phyloP scores from a whole-genome alignment of 2,329 filamentous ascomycete genomes.

The Shiraia sp. region DNA sequence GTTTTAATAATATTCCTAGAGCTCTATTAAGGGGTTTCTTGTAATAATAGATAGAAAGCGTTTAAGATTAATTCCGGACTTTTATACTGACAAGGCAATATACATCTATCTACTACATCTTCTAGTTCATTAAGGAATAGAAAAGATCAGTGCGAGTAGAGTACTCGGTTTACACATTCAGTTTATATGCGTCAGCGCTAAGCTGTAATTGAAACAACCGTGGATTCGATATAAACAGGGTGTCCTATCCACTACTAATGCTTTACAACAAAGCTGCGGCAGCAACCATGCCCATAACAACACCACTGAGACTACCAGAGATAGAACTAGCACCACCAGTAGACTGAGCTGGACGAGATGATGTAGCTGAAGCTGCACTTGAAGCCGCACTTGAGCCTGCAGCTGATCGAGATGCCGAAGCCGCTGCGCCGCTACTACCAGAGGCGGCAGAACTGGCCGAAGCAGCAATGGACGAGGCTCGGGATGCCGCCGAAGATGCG shows the following conservation, averaged over 20 bases:
- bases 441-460: not conserved
- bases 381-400: not conserved
- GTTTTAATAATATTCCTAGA: too few species aligned
- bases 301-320: conserved; percentile 4
- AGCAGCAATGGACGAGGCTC: conserved; percentile 1
- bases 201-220: too few species aligned
- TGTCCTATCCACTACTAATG: not conserved
- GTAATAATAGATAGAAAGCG: too few species aligned
- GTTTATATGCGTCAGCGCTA: too few species aligned
- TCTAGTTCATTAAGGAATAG: too few species aligned
- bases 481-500: not conserved
- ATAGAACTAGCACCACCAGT: conserved; percentile 9
- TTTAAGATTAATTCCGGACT: too few species aligned
- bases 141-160: too few species aligned
- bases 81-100: too few species aligned
- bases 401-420: conserved; percentile 1
- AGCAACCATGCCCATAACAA: conserved; percentile 10
- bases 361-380: not conserved
- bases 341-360: conserved; percentile 2
- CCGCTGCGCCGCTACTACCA: not conserved
- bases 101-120: too few species aligned
- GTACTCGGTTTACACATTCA: too few species aligned
- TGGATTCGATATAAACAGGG: not conserved
- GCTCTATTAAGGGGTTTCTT: too few species aligned
- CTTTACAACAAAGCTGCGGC: conserved; percentile 13